These are phyloP conservation scores for Saposhnikovia divaricata DNA, from an alignment of 129 eudicot species.

Conservation along the genomic window DNA sequence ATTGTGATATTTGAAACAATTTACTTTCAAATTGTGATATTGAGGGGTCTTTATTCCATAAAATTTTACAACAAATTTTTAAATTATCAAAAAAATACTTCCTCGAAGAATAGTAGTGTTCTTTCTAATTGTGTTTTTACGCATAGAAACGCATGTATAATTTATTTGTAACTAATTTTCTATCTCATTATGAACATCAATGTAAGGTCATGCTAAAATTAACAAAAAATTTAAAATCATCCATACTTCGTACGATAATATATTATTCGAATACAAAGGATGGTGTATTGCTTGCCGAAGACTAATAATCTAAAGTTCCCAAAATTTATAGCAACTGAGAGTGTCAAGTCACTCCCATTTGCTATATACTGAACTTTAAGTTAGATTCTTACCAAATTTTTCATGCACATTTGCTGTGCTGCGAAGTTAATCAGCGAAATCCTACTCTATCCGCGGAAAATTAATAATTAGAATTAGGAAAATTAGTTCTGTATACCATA, in stretches of 20 bases:
- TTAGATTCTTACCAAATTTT: background rate
- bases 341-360: background rate
- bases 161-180: too few relatives aligned
- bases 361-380: slow-evolving; percentile 7
- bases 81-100: too few relatives aligned
- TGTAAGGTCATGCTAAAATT: too few relatives aligned
- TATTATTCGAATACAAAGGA: background rate
- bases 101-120: too few relatives aligned
- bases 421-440: background rate
- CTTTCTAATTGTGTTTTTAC: too few relatives aligned
- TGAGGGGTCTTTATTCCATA: too few relatives aligned
- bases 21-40: too few relatives aligned
- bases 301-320: background rate
- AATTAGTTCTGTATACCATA: slow-evolving; percentile 10
- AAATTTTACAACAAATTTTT: too few relatives aligned
- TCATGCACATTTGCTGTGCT: background rate
- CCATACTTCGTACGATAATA: background rate
- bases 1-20: too few relatives aligned
- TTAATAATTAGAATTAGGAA: background rate
- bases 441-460: background rate
- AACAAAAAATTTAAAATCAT: background rate
- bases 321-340: slow-evolving; percentile 6
- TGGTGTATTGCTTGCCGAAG: slow-evolving; percentile 2
- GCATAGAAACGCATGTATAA: too few relatives aligned
- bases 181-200: too few relatives aligned